These are phyloP conservation scores for Linnemannia zychae DNA, from an alignment of 192 early-diverging fungal genomes.

Conservation along the genomic window DNA sequence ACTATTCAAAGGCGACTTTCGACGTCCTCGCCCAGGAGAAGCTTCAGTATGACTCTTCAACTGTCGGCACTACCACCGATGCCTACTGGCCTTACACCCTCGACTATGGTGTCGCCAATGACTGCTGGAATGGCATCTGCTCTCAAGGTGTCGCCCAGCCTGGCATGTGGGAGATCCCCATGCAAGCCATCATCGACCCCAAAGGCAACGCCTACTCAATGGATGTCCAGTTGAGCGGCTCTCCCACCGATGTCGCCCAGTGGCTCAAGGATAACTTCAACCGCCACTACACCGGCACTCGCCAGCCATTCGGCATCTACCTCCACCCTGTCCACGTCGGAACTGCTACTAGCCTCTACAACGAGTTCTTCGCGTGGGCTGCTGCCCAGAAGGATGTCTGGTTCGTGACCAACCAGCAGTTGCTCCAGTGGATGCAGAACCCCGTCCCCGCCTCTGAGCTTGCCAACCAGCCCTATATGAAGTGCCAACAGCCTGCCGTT, in stretches of 20 bases:
- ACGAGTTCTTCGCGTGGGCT: conserved; percentile 67
- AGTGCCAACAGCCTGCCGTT: conserved; percentile 67
- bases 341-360: conserved; percentile 44
- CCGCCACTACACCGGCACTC: conserved; percentile 64
- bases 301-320: conserved; percentile 66
- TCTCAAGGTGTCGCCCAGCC: conserved; percentile 55
- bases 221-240: conserved; percentile 66
- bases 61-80: conserved; percentile 60
- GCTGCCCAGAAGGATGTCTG: conserved; percentile 72
- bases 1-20: conserved; percentile 64
- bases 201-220: conserved; percentile 44
- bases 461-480: conserved; percentile 75
- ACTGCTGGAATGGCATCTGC: conserved; percentile 70
- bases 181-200: conserved; percentile 66
- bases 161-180: conserved; percentile 78
- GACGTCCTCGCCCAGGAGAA: conserved; percentile 59
- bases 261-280: conserved; percentile 71
- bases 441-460: conserved; percentile 78
- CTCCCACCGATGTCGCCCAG: conserved; percentile 47
- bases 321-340: conserved; percentile 62
- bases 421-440: conserved; percentile 84
- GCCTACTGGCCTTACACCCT: conserved; percentile 78
- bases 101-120: conserved; percentile 73
- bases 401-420: conserved; percentile 79
- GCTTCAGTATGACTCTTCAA: conserved; percentile 68